phyloP scores from a whole-genome alignment of 257 asterid genomes.

The Solanum microdontum region DNA sequence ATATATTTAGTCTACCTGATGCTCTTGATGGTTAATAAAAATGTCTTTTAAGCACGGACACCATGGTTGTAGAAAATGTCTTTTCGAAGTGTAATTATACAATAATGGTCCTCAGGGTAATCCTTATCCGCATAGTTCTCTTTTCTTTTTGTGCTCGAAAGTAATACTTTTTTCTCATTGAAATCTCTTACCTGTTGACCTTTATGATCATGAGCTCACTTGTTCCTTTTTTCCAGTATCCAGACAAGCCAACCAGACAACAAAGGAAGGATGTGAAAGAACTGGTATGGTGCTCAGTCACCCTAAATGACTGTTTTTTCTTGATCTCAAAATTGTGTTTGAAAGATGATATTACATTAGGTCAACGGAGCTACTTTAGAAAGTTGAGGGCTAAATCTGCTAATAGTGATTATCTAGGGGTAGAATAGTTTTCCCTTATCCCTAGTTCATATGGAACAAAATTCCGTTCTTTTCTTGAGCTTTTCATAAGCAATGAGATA shows the following conservation, averaged over 20 bases:
- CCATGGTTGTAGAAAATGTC: not conserved
- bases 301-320: not conserved
- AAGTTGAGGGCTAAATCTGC: not conserved
- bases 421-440: not conserved
- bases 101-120: not conserved
- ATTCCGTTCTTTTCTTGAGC: not conserved
- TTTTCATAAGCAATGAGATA: not conserved
- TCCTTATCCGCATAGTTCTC: not conserved
- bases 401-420: not conserved
- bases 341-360: not conserved
- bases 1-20: not conserved
- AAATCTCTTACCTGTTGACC: not conserved
- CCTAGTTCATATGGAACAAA: not conserved
- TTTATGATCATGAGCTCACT: not conserved
- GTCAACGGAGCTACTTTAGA: not conserved
- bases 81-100: not conserved
- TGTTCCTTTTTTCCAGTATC: conserved; percentile 54
- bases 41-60: not conserved
- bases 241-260: conserved; percentile 92
- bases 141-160: not conserved
- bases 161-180: not conserved
- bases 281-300: conserved; percentile 48
- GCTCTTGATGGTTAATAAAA: not conserved
- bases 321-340: not conserved
- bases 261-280: conserved; percentile 93